These are phyloP conservation scores for Lepidium aucheri DNA, from an alignment of 345 rosid species.

Conservation along the genomic window DNA sequence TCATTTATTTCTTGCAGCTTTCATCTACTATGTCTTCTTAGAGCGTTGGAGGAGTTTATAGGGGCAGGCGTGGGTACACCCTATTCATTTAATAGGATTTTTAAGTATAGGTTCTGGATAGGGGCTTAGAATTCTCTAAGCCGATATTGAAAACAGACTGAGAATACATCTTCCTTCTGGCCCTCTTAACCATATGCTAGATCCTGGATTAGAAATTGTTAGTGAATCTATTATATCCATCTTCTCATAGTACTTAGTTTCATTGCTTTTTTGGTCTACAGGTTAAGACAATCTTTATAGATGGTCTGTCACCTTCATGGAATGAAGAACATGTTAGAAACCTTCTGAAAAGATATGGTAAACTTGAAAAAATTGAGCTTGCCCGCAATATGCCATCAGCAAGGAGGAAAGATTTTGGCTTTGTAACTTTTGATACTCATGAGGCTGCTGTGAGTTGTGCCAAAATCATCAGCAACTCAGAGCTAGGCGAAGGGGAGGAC, in stretches of 20 bases:
- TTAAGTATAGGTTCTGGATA: background rate
- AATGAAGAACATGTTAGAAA: constrained; percentile 79
- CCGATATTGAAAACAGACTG: background rate
- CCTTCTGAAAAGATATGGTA: constrained; percentile 64
- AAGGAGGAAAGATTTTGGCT: constrained; percentile 93
- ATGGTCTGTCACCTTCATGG: constrained; percentile 89
- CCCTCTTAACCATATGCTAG: constrained; percentile 8
- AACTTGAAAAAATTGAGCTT: constrained; percentile 88
- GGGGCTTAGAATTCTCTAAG: background rate
- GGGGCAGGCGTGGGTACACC: background rate
- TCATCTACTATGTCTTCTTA: constrained; percentile 18
- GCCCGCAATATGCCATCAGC: constrained; percentile 98
- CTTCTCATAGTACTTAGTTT: background rate
- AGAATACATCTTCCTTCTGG: background rate
- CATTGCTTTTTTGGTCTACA: constrained; percentile 26
- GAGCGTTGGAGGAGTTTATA: constrained; percentile 14
- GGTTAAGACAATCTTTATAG: constrained; percentile 91
- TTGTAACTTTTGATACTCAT: constrained; percentile 87
- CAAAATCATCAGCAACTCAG: constrained; percentile 84
- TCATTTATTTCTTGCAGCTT: constrained; percentile 18
- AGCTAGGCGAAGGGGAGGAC: constrained; percentile 71
- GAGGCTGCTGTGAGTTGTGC: constrained; percentile 92
- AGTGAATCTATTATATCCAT: background rate
- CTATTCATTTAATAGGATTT: background rate
- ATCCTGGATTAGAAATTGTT: background rate